These are phyloP conservation scores for Volvox africanus DNA, from an alignment of 139 green algal species.

Conservation along the genomic window DNA sequence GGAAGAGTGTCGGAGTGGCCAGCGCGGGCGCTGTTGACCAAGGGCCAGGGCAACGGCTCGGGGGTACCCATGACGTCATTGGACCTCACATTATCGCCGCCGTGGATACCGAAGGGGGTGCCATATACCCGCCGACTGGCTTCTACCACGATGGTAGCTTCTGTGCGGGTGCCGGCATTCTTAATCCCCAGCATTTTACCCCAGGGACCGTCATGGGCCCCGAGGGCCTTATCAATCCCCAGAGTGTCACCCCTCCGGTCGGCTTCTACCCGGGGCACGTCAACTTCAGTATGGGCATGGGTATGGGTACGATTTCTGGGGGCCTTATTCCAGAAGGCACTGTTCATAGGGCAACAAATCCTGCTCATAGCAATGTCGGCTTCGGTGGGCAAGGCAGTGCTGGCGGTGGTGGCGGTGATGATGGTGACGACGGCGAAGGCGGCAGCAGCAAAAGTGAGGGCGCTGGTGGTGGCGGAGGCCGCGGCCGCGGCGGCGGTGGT, in stretches of 20 bases:
- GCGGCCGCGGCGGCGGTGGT: background rate
- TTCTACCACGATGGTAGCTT: background rate
- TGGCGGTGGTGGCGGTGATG: background rate
- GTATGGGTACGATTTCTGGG: too few species aligned
- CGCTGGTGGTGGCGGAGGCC: background rate
- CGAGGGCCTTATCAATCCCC: too few species aligned
- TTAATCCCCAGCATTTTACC: too few species aligned
- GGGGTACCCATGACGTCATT: background rate
- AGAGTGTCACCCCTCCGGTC: too few species aligned
- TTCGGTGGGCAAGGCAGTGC: background rate
- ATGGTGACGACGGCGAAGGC: background rate
- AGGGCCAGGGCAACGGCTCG: background rate
- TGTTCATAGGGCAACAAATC: too few species aligned
- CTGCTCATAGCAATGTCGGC: background rate
- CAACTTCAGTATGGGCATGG: too few species aligned
- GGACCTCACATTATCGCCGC: background rate
- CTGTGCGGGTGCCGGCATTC: too few species aligned
- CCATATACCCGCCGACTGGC: background rate
- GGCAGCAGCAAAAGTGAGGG: background rate
- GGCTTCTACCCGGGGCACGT: too few species aligned
- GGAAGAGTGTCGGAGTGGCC: background rate
- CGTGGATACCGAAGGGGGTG: background rate
- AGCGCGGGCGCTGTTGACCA: too few species aligned
- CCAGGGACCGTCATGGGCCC: too few species aligned
- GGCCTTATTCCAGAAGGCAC: too few species aligned